Base-by-base conservation (phyloP, 1,284 basidiomycete genomes). In the Cystobasidium pallidum region DNA sequence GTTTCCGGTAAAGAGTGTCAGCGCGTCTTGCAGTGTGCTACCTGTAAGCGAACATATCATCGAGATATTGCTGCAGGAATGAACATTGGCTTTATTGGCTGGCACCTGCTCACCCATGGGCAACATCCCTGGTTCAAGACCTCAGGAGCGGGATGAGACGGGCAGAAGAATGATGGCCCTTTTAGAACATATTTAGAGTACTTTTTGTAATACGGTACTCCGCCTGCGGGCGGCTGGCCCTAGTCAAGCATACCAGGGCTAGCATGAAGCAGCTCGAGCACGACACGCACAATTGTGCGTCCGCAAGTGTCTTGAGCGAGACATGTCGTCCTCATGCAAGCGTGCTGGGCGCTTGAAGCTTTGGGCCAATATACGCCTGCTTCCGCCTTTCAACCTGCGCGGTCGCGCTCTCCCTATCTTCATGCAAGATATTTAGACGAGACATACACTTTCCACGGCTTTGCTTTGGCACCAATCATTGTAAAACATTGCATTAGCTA, bases 401-500 rank as follows among this genome's bases (percentile, higher is more conserved):
- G 7, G 19, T 13, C 7, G 28, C 30, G 15, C 54, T 32, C 24
- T 36, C 30, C 28, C 24, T 57, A 4, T 8, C 45, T 28, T 26
- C 52, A 28, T 28, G 26, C 7, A 32, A n/a, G 10, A 30, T 19
- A 19, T 26, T 54, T 21, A 30, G 24, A 19, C 52, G 30, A 36
- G n/a, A 36, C 32, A 11, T 19, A 54, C 26, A 34, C 52, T 54
- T 54, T 57, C 54, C 54, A 32, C 54, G 36, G 54, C 54, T 57
- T 36, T 57, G 54, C 32, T 57, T 10, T 57, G 54, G 15, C 24
- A 4, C 26, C 24, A 13, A 28, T 13, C 26, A 26, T 28, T 30
- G 26, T 21, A 4, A 51, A n/a, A 19, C 43, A 45, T 6, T 24
- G 2, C 21, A 6, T 51, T 24, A 51, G 13, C 8, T 24, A 26